phyloP scores from a whole-genome alignment of 345 rosid species.

The Heritiera littoralis region DNA sequence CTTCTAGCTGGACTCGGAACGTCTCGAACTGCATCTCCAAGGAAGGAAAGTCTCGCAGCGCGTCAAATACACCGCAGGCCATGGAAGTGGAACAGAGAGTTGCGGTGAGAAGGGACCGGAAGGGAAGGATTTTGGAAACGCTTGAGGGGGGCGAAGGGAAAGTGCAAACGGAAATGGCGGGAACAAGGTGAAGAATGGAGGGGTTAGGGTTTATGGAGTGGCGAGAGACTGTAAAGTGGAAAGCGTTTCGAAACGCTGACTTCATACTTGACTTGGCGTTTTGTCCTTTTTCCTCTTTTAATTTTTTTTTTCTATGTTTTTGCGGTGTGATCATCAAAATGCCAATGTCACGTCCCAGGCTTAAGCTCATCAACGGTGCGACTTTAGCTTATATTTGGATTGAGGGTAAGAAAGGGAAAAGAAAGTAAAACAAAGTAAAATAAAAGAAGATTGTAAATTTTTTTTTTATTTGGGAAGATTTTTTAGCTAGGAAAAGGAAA shows the following conservation, averaged over 20 bases:
- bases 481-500: too few relatives aligned
- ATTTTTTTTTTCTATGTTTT: neutral
- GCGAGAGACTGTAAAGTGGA: slow-evolving; percentile 30
- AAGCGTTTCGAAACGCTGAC: slow-evolving; percentile 49
- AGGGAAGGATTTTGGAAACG: slow-evolving; percentile 7
- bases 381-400: too few relatives aligned
- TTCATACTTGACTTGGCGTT: slow-evolving; percentile 33
- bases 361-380: too few relatives aligned
- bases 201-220: slow-evolving; percentile 48
- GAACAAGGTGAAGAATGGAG: slow-evolving; percentile 30
- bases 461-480: too few relatives aligned
- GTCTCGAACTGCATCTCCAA: slow-evolving; percentile 81
- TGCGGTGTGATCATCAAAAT: neutral
- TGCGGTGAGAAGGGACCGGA: slow-evolving; percentile 9
- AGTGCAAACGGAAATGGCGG: slow-evolving; percentile 20
- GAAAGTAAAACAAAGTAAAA: too few relatives aligned
- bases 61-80: slow-evolving; percentile 47
- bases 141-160: slow-evolving; percentile 8
- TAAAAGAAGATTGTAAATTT: too few relatives aligned
- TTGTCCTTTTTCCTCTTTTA: too few relatives aligned
- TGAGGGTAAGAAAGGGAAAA: too few relatives aligned
- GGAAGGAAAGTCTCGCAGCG: slow-evolving; percentile 29
- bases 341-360: too few relatives aligned
- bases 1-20: slow-evolving; percentile 73
- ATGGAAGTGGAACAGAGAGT: slow-evolving; percentile 42